Evolutionary conservation across 345 rosid species (phyloP).

Genomic region (Physaria fendleri): DNA sequence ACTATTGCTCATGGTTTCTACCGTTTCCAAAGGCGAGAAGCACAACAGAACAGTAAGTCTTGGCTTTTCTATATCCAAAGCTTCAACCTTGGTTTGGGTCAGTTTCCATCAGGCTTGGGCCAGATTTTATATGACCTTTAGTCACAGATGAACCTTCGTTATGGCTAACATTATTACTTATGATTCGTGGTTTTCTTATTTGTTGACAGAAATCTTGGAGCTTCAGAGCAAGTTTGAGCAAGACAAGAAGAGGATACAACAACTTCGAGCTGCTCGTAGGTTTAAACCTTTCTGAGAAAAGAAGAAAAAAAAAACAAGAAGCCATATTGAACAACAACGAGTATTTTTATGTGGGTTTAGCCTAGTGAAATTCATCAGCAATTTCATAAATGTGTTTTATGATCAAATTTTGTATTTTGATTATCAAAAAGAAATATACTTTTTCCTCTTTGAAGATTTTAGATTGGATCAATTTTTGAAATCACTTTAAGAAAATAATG

Average conservation of each 20-base stretch:
- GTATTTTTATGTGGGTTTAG: not conserved
- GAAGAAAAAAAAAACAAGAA: not conserved
- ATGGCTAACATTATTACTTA: not conserved
- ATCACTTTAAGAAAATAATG: not conserved
- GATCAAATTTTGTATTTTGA: slow-evolving; percentile 6
- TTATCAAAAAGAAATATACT: not conserved
- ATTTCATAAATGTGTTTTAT: slow-evolving; percentile 7
- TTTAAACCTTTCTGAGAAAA: slow-evolving; percentile 61
- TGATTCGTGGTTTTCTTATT: slow-evolving; percentile 6
- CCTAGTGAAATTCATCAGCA: not conserved
- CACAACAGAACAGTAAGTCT: slow-evolving; percentile 67
- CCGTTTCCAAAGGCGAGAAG: slow-evolving; percentile 86
- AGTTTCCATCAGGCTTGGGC: not conserved
- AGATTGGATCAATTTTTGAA: not conserved
- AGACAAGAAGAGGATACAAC: slow-evolving; percentile 82
- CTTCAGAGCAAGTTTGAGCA: slow-evolving; percentile 87
- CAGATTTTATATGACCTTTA: not conserved
- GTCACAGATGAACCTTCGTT: not conserved
- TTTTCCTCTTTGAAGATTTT: not conserved
- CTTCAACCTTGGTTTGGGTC: not conserved
- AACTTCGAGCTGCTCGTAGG: slow-evolving; percentile 84
- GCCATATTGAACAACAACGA: not conserved
- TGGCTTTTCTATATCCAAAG: not conserved
- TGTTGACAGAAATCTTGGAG: slow-evolving; percentile 63
- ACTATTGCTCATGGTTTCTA: slow-evolving; percentile 62